Evolutionary conservation across 129 eudicot species (phyloP).

Genomic region (Cynara cardunculus): DNA sequence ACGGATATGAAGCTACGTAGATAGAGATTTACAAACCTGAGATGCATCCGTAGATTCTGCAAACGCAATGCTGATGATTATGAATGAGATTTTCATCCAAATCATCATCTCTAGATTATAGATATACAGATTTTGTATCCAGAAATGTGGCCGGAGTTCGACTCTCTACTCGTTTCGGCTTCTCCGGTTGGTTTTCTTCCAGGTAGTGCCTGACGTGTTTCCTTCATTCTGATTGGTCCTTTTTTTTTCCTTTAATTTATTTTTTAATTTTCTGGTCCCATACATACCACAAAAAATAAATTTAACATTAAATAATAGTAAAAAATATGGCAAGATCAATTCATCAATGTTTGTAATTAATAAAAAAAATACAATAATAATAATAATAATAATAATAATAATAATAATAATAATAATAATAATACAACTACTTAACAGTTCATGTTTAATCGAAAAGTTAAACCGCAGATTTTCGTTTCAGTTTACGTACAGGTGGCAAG

Average conservation of each 20-base stretch:
- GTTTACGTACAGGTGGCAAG: too few species aligned
- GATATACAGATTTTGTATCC: constrained; percentile 7
- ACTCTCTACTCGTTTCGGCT: constrained; percentile 1
- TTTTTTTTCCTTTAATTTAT: not conserved
- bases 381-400: too few species aligned
- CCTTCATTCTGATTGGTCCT: constrained; percentile 38
- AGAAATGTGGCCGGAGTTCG: constrained; percentile 3
- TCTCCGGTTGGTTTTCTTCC: constrained; percentile 9
- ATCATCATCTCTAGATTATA: not conserved
- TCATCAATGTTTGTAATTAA: too few species aligned
- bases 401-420: too few species aligned
- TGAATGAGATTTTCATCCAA: not conserved
- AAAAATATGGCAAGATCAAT: too few species aligned
- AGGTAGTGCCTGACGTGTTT: constrained; percentile 38
- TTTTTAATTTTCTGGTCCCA: not conserved
- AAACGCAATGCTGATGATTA: constrained; percentile 14
- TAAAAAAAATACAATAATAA: too few species aligned
- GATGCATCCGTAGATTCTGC: constrained; percentile 37
- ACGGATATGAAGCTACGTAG: not conserved
- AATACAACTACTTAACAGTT: too few species aligned
- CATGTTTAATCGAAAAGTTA: too few species aligned
- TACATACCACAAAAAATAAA: not conserved
- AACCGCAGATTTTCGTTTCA: too few species aligned
- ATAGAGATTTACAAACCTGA: constrained; percentile 24
- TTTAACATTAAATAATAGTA: too few species aligned